Base-by-base conservation (phyloP, 768 basidiomycete genomes). In the Tephrocybe sp. region DNA sequence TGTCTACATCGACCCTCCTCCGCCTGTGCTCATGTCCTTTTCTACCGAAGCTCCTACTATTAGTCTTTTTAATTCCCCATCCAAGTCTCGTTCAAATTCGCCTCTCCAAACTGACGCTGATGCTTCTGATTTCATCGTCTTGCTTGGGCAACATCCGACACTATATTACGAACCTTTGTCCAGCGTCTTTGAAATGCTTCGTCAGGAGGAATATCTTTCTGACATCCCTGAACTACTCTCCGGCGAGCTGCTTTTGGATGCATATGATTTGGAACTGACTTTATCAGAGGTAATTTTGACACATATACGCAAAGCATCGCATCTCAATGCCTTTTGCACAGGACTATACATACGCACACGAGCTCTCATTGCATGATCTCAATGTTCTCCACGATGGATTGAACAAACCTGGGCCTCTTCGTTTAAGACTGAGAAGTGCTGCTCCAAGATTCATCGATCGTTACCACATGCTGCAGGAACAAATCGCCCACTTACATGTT, bases 101-200 rank as follows among this genome's bases (percentile, higher is more conserved):
- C 60, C 68, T 26, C 55, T 56, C 13, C 51, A 65, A 17, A 58
- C 62, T 5, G 53, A 57, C 31, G 31, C 45, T 41, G 39, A 45
- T 40, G 34, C 52, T 36, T 61, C 62, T 36, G 60, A 57, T 43
- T 55, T 67, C 30, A 62, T 67, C n/a, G 62, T 88, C 5, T 68
- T 91, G 42, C 73, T 92, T 51, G 76, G 80, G 40, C 71, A 81
- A 51, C 75, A 70, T 14, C 87, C 88, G 2, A 86, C 82, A 4
- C 71, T 91, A 6, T 92, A 88, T 65, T 91, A 90, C 58, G 88
- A 90, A 62, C 83, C 88, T 23, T 62, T 92, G 40, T 79, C 77
- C 38, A 73, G 68, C 50, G 79, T 90, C 16, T 90, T 91, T 59
- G 84, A 84, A 49, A 85, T 84, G 49, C 68, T 92, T 38, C 84